Percentiles rank a stretch among this genome's conserved stretches.
These are phyloP conservation scores for Didymella glomerata DNA, from an alignment of 2,329 filamentous ascomycete species.

Conservation along the genomic window DNA sequence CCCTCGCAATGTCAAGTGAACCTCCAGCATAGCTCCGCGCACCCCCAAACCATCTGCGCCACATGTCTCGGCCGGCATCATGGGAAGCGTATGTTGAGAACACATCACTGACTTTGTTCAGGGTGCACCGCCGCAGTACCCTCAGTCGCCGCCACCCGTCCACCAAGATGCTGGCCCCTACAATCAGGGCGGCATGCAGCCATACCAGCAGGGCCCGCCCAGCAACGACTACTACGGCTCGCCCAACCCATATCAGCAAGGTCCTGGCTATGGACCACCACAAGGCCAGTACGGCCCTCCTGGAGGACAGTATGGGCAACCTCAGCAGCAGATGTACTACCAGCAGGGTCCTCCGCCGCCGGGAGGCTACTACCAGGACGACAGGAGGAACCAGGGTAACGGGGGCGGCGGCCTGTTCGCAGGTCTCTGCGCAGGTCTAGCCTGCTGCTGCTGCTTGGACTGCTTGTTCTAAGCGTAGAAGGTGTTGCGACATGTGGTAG, in stretches of 20 bases:
- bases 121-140: conserved; percentile 49
- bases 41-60: conserved; percentile 7
- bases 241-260: conserved; percentile 36
- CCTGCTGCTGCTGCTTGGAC: conserved; percentile 63
- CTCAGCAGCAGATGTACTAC: conserved; percentile 50
- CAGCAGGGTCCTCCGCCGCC: conserved; percentile 39
- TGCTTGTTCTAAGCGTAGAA: conserved; percentile 54
- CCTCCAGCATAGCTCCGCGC: neutral
- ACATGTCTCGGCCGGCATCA: conserved; percentile 14
- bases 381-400: conserved; percentile 41
- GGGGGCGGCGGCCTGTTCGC: conserved; percentile 53
- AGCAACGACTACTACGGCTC: conserved; percentile 31
- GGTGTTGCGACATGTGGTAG: neutral
- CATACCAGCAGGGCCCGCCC: conserved; percentile 27
- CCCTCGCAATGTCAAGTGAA: neutral
- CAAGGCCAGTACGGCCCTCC: conserved; percentile 37
- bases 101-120: conserved; percentile 28
- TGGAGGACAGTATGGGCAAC: conserved; percentile 41
- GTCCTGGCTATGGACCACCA: conserved; percentile 29
- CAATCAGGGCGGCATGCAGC: conserved; percentile 28
- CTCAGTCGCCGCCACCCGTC: conserved; percentile 42
- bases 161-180: conserved; percentile 43
- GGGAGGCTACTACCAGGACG: conserved; percentile 52
- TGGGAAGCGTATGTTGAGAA: conserved; percentile 8
- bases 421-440: conserved; percentile 56